Conservation (phyloP, 345 rosid genomes). For the Eucalyptus virginea region DNA sequence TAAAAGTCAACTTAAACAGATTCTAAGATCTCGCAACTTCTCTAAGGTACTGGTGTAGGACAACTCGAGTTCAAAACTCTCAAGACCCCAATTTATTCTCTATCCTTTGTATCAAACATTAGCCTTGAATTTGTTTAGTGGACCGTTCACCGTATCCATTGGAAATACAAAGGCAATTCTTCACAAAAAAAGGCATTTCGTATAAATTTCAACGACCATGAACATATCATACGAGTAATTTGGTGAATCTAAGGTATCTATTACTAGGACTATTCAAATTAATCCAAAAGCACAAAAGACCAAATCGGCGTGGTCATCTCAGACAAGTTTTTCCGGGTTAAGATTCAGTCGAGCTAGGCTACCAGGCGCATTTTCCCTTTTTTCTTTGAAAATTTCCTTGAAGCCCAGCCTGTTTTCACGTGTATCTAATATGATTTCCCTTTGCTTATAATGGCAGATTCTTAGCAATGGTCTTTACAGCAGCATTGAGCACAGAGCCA, state of each 20-base stretch:
- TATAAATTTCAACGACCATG: not conserved
- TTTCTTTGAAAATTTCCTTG: not conserved
- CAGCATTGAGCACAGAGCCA: slow-evolving; percentile 5
- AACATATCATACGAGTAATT: not conserved
- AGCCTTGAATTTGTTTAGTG: not conserved
- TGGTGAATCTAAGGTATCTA: not conserved
- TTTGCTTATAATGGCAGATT: not conserved
- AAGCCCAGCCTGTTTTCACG: not conserved
- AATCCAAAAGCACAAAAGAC: not conserved
- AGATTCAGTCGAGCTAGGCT: not conserved
- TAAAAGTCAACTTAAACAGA: not conserved
- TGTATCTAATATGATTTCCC: not conserved
- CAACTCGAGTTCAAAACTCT: not conserved
- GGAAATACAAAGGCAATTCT: not conserved
- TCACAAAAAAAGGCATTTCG: not conserved
- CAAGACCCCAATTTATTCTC: not conserved
- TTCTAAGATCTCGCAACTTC: not conserved
- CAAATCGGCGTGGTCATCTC: not conserved
- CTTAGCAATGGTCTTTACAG: not conserved
- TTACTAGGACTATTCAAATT: not conserved
- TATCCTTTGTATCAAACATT: not conserved
- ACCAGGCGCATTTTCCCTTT: not conserved
- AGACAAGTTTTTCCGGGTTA: not conserved
- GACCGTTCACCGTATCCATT: not conserved
- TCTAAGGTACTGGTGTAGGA: not conserved